Evolutionary conservation across 2,329 filamentous ascomycete genomes (phyloP).

Genomic region (Fusarium subglutinans): DNA sequence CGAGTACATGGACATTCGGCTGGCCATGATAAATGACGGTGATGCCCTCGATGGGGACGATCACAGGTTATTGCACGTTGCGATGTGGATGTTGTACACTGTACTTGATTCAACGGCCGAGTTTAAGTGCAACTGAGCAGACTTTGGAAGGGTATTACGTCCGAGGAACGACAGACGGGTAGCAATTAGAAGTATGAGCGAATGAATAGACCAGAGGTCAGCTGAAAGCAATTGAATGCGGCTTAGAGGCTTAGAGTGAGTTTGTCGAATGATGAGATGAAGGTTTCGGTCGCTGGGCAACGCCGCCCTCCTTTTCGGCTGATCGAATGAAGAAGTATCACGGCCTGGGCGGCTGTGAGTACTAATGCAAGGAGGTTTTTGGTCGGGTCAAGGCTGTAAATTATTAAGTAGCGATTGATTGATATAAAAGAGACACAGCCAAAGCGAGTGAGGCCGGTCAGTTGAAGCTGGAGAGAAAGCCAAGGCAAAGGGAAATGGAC

Average conservation of each 20-base stretch:
- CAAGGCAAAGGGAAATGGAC: constrained; percentile 29
- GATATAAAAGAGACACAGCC: constrained; percentile 53
- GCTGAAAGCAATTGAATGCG: constrained; percentile 13
- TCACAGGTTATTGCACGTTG: constrained; percentile 43
- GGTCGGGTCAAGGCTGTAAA: constrained; percentile 7
- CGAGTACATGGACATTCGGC: constrained; percentile 76
- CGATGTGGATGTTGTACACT: constrained; percentile 25
- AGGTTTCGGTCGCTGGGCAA: constrained; percentile 43
- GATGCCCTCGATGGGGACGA: constrained; percentile 52
- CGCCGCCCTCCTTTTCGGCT: constrained; percentile 43
- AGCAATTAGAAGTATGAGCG: constrained; percentile 27
- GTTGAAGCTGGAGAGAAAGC: constrained; percentile 30
- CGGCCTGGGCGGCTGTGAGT: constrained; percentile 20
- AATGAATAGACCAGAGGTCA: constrained; percentile 20
- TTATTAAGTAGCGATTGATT: constrained; percentile 48
- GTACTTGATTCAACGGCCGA: constrained; percentile 16
- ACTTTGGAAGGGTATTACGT: background rate
- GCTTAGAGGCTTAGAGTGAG: constrained; percentile 26
- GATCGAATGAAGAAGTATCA: constrained; percentile 33
- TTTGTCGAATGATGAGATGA: constrained; percentile 28
- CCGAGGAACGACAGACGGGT: constrained; percentile 11
- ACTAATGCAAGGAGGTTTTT: constrained; percentile 10
- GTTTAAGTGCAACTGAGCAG: constrained; percentile 14
- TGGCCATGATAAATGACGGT: constrained; percentile 60
- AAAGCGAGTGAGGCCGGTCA: constrained; percentile 67